Evolutionary conservation across 331 rosid genomes (phyloP).

Genomic region (Quercus tomentella): DNA sequence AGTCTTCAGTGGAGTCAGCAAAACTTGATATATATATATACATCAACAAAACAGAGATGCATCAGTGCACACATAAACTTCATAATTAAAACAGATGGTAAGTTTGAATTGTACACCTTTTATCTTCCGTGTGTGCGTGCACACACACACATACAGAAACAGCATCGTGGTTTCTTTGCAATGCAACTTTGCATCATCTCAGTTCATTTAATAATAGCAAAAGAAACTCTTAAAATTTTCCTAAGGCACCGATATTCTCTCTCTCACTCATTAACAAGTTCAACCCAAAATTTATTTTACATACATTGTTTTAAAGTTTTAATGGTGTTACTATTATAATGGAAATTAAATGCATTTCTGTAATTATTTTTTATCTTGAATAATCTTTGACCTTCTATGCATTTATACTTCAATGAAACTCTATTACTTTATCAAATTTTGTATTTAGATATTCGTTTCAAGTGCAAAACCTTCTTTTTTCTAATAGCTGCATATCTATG

Average conservation of each 20-base stretch:
- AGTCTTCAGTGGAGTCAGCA: background rate
- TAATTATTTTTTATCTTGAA: background rate
- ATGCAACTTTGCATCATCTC: conserved; percentile 4
- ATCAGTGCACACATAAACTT: background rate
- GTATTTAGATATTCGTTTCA: background rate
- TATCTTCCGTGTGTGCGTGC: background rate
- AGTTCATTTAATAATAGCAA: background rate
- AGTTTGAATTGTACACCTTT: background rate
- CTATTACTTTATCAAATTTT: no score
- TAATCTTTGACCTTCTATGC: background rate
- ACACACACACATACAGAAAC: background rate
- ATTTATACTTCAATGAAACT: background rate
- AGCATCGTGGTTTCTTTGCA: background rate
- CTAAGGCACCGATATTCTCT: background rate
- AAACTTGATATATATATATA: background rate
- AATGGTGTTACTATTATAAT: background rate
- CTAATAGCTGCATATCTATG: background rate
- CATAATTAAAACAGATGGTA: background rate
- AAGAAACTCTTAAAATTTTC: background rate
- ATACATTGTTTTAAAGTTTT: background rate
- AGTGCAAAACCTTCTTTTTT: background rate
- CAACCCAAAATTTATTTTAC: background rate
- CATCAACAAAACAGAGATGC: background rate
- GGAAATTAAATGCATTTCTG: background rate
- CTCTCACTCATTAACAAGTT: background rate